Evolutionary conservation across 768 basidiomycete species (phyloP), one percentile per base, ranked within the genome.

Genomic region (Lenzites betulinus): DNA sequence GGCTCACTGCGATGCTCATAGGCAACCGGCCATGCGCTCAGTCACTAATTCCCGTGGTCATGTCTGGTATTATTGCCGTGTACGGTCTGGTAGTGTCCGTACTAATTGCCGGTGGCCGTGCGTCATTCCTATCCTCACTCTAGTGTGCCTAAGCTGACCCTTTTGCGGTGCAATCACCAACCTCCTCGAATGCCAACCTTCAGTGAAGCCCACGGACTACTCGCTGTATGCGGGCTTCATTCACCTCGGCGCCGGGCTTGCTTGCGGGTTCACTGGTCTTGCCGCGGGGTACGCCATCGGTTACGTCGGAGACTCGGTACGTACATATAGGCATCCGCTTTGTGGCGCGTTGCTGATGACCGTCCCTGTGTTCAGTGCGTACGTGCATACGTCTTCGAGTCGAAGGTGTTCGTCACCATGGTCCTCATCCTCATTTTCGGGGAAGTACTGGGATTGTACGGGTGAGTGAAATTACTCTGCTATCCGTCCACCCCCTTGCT

Each of bases 41-140:
- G 93, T 95, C 93, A 16, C 81, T 97, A 54, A 94, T 98, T 64
- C 95, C 95, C 4, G 95, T 97, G 36, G 94, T 98, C 74, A 97
- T 98, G 95, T 92, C 93, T 59, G 95, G 95, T 77, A 97, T 97
- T 74, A 95, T 97, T 66, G 95, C 95, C 30, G 95, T 98, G 38
- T 98, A 98, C 71, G 95, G 95, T 8, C 82, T 98, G 42, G 96
- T 98, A 9, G 95, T 98, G 15, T 92, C 93, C 3, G 95, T 98
- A 30, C 83, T 98, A 58, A 97, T 97, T 62, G 82, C 90, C 18
- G 92, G 92, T 54, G 76, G 75, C 60, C 68, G 84, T 86, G 63
- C 67, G 83, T 79, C 63, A 58, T 13, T 26, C 41, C 9, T 30
- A 1, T 3, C n/a, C 79, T 81, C n/a, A 25, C 41, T 26, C 11